Percentiles rank a stretch among this genome's conserved stretches.
These are phyloP conservation scores for Calonectria montana DNA, from an alignment of 2,329 filamentous ascomycete species.

Conservation along the genomic window DNA sequence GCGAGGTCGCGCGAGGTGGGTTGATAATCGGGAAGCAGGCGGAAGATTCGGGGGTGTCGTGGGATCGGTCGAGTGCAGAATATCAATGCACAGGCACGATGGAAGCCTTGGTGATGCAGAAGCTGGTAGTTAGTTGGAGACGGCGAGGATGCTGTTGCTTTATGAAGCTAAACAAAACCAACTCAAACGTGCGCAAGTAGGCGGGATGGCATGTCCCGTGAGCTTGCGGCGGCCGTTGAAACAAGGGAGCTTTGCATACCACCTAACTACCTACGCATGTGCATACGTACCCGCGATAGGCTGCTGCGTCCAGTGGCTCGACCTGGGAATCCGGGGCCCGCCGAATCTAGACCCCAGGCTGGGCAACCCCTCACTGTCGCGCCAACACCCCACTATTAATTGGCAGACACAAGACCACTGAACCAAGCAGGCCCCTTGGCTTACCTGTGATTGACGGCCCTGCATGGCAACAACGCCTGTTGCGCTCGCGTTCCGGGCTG, in stretches of 20 bases:
- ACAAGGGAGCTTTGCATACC: conserved; percentile 4
- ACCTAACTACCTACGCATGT: neutral
- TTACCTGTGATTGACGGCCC: neutral
- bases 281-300: neutral
- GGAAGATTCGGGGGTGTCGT: neutral
- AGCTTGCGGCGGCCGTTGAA: conserved; percentile 11
- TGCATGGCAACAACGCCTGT: neutral
- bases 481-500: neutral
- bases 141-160: conserved; percentile 3
- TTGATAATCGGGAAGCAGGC: neutral
- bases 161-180: conserved; percentile 44
- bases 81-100: neutral
- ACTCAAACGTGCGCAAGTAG: conserved; percentile 55
- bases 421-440: neutral
- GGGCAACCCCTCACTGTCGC: neutral
- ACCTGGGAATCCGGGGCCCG: neutral
- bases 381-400: neutral
- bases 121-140: neutral
- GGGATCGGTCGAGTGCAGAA: neutral
- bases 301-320: neutral
- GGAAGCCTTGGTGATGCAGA: neutral
- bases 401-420: neutral
- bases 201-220: conserved; percentile 9
- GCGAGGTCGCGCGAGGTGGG: neutral
- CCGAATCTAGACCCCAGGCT: neutral